Percentiles rank a stretch among this genome's conserved stretches.
These are phyloP conservation scores for Debaryomycetaceae sp. DNA, from an alignment of 1,139 yeast genomes.

Conservation along the genomic window DNA sequence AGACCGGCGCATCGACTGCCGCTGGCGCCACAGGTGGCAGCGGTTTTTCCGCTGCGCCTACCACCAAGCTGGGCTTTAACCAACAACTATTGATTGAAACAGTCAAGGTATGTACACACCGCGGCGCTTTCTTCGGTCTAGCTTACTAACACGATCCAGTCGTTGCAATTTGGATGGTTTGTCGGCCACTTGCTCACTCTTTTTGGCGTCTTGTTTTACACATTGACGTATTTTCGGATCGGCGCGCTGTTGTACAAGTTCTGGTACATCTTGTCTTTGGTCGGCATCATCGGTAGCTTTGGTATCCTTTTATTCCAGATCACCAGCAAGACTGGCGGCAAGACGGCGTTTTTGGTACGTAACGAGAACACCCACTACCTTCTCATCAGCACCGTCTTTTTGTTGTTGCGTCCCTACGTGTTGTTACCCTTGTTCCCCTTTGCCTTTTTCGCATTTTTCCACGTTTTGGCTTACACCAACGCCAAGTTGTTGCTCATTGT, in stretches of 20 bases:
- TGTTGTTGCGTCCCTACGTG: conserved; percentile 49
- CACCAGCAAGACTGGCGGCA: conserved; percentile 27
- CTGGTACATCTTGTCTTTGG: conserved; percentile 58
- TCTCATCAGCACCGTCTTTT: conserved; percentile 53
- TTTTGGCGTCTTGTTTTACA: conserved; percentile 48
- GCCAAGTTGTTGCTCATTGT: conserved; percentile 65
- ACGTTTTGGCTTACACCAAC: conserved; percentile 20
- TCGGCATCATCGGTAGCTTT: conserved; percentile 70
- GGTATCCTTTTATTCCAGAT: conserved; percentile 69
- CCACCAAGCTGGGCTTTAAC: conserved; percentile 7
- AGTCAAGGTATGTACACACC: conserved; percentile 10
- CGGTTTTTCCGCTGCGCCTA: conserved; percentile 8
- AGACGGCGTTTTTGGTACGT: conserved; percentile 22
- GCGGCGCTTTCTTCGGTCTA: background rate
- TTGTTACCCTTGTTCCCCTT: conserved; percentile 62
- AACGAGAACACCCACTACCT: conserved; percentile 73
- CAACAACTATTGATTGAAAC: conserved; percentile 11
- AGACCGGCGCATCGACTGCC: no score
- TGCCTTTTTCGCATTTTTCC: conserved; percentile 66
- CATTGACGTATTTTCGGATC: conserved; percentile 38
- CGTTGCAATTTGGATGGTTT: conserved; percentile 61
- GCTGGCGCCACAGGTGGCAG: no score
- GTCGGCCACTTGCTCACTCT: conserved; percentile 70
- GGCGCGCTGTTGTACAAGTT: conserved; percentile 24
- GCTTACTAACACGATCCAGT: conserved; percentile 18